Base-by-base conservation (phyloP, 1,139 yeast genomes). In the Geotrichum histeridarum region DNA sequence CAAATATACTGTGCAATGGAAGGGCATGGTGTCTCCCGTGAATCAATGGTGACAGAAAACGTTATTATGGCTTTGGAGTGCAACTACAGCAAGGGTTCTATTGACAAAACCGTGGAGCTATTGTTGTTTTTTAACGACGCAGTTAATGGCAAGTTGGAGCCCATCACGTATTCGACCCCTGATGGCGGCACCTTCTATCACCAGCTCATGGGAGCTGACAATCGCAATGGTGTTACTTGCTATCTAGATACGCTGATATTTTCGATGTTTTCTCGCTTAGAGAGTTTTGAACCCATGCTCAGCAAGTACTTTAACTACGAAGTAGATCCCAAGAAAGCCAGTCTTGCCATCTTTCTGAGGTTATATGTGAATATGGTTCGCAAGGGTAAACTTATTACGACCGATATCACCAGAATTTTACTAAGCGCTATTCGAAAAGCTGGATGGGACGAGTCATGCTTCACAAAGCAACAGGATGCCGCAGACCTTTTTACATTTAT, bases 171-270 rank as follows among this genome's bases (percentile, higher is more conserved):
- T 14, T 15, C 39, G 5, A 31, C 15, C 18, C 14, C 44, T 17
- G 12, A 12, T 1, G 54, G 53, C 5, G n/a, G 9, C 15, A 27
- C 15, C 30, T n/a, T 8, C 8, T 64, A 64, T 56, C 51, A 60
- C 46, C 64, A 62, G 12, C 62, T 77, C 35, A 63, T 66, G n/a
- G 94, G 94, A 0, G 86, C 90, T 46, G 89, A 84, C 61, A 86
- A 86, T 66, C 80, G 85, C 78, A 79, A 78, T 52, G 83, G 82
- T 56, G 87, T 86, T 32, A 80, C 86, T 75, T 86, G 95, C 67
- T 86, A 86, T 65, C 69, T 86, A 62, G 93, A 86, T 65, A 77
- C 90, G 1, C 70, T 86, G 50, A 65, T 86, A 33, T 83, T 85
- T 63, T 79, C 89, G 42, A 80, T 86, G 86, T 86, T 84, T 70